phyloP scores from a whole-genome alignment of 345 rosid species.

The Citrus inodora region DNA sequence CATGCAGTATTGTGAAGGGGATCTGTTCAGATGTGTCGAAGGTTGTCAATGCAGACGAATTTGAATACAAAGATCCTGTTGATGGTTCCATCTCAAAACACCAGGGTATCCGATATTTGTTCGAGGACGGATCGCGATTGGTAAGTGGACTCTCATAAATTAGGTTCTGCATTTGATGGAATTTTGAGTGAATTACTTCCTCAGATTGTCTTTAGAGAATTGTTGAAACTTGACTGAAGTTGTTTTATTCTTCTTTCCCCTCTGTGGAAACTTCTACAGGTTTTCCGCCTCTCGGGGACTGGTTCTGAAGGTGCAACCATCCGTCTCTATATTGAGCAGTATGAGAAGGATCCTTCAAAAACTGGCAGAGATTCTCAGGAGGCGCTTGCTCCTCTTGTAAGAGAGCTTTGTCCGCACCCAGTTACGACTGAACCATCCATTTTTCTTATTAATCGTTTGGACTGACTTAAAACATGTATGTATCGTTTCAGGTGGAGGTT shows the following conservation, averaged over 20 bases:
- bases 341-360: conserved; percentile 89
- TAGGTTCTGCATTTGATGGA: neutral
- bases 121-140: conserved; percentile 92
- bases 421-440: neutral
- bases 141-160: conserved; percentile 39
- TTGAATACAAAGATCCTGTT: conserved; percentile 96
- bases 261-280: conserved; percentile 35
- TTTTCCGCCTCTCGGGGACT: conserved; percentile 97
- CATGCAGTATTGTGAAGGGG: conserved; percentile 66
- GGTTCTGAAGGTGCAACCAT: conserved; percentile 99
- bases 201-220: neutral
- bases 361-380: conserved; percentile 86
- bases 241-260: neutral
- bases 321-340: conserved; percentile 94
- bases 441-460: neutral
- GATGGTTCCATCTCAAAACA: conserved; percentile 94
- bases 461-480: conserved; percentile 14
- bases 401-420: conserved; percentile 11
- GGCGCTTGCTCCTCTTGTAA: conserved; percentile 88
- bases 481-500: conserved; percentile 66
- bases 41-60: conserved; percentile 79
- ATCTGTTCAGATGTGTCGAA: conserved; percentile 64
- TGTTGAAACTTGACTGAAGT: neutral
- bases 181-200: neutral
- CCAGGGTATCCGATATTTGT: conserved; percentile 93